phyloP scores from a whole-genome alignment of 2,329 filamentous ascomycete species.

The Didymella lethalis region DNA sequence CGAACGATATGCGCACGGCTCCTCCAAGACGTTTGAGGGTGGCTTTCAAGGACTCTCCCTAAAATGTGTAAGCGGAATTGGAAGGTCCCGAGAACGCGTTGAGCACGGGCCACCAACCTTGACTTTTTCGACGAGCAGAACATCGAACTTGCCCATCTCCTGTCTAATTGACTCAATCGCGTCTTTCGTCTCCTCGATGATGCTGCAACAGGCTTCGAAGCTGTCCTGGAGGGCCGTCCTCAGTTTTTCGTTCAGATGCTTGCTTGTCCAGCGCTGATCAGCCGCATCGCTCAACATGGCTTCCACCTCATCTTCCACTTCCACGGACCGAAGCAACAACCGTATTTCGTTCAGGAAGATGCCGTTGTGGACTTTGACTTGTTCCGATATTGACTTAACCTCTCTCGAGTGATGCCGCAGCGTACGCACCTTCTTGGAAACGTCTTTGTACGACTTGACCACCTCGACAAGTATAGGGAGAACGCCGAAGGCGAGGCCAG shows the following conservation, averaged over 20 bases:
- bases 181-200: conserved; percentile 28
- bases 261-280: conserved; percentile 26
- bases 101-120: conserved; percentile 21
- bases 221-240: conserved; percentile 23
- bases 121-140: conserved; percentile 20
- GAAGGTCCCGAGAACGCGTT: too few species aligned
- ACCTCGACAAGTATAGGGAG: conserved; percentile 35
- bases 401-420: conserved; percentile 33
- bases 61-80: background rate
- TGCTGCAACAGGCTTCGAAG: conserved; percentile 25
- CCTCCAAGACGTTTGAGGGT: conserved; percentile 26
- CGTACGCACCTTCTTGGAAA: conserved; percentile 22
- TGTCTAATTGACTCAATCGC: conserved; percentile 20
- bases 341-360: conserved; percentile 37
- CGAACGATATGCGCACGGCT: conserved; percentile 25
- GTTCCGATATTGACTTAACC: conserved; percentile 24
- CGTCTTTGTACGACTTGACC: conserved; percentile 28
- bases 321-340: conserved; percentile 27
- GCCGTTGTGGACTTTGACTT: conserved; percentile 25
- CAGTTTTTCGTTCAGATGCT: conserved; percentile 28
- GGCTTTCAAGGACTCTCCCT: conserved; percentile 28
- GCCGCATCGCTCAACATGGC: conserved; percentile 30
- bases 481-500: conserved; percentile 33
- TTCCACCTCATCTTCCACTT: conserved; percentile 25
- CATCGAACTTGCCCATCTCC: conserved; percentile 31